Evolutionary conservation across 805 yeast genomes (phyloP), one percentile per base, ranked within the genome.

Genomic region (Ogataea philodendri): DNA sequence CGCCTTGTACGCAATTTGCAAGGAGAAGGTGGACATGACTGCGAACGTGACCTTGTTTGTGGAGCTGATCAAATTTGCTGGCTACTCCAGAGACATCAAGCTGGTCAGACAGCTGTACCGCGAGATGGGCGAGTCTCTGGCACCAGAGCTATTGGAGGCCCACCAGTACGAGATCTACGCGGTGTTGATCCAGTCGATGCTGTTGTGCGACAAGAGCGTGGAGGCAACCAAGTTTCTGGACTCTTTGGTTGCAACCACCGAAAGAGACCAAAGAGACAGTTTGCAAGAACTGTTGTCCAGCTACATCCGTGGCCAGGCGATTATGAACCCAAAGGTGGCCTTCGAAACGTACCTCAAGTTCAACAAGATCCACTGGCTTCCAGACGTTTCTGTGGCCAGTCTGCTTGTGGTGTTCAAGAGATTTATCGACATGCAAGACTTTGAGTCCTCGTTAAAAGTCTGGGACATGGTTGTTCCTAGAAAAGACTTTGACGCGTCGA

Each of bases 211-310:
- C 25, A 73, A 78, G 44, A 45, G 67, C 22, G 62, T 65, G 7
- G 46, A 70, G 25, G 79, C 86, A 3, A 68, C 81, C 1, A 65
- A 70, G 39, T 69, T 81, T 37, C 59, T 83, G 48, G 84, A 81
- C 51, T 62, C 67, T 25, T 62, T 81, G 5, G 54, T 81, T 26
- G 11, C 13, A 8, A 9, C 23, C 8, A 27, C 15, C 15, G 22
- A 17, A 18, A 46, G 64, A 0, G 31, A 45, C 8, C 29, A 44
- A 5, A 45, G 44, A n/a, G 37, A 44, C 9, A 43, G 40, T 23
- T 15, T 35, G 16, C 44, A 54, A 2, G 22, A 29, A 3, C 32
- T 60, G 20, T 30, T 62, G 10, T 54, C 64, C 7, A 32, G 52
- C 21, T 63, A 37, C 34, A 27, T 62, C 22, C 41, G 52, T 35